Percentiles rank a stretch among this genome's conserved stretches.
Evolutionary conservation across 805 yeast species (phyloP).

Genomic region (Lachancea dasiensis): DNA sequence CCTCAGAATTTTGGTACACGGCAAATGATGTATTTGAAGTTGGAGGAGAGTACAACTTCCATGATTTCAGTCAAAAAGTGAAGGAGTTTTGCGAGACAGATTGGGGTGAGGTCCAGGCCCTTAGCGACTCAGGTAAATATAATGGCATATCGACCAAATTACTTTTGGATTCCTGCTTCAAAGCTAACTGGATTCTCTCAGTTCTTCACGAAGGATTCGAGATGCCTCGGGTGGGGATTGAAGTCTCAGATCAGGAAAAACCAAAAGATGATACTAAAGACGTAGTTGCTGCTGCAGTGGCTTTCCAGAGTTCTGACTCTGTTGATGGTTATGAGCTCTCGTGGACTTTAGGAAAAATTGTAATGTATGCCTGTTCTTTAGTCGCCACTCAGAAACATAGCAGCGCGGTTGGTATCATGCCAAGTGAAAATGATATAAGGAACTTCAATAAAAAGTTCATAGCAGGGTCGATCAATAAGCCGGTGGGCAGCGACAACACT

Average conservation of each 20-base stretch:
- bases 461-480: constrained; percentile 16
- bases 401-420: constrained; percentile 24
- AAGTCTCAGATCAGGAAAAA: constrained; percentile 28
- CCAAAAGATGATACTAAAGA: constrained; percentile 19
- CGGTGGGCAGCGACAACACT: not conserved
- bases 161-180: constrained; percentile 78
- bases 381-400: constrained; percentile 28
- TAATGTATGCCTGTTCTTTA: constrained; percentile 74
- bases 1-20: constrained; percentile 96
- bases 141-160: constrained; percentile 50
- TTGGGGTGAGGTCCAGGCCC: constrained; percentile 55
- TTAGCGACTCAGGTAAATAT: constrained; percentile 50
- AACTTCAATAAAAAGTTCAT: constrained; percentile 22
- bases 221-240: constrained; percentile 65
- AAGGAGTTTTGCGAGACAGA: constrained; percentile 67
- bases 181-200: constrained; percentile 90
- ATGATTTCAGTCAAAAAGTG: constrained; percentile 58
- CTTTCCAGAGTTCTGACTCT: constrained; percentile 76
- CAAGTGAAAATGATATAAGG: constrained; percentile 19
- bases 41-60: constrained; percentile 84
- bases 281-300: constrained; percentile 44
- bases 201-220: constrained; percentile 89
- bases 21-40: constrained; percentile 84
- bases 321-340: constrained; percentile 82
- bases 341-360: constrained; percentile 91